Conservation (phyloP, 768 basidiomycete genomes). For the Tulasnella sp. region DNA sequence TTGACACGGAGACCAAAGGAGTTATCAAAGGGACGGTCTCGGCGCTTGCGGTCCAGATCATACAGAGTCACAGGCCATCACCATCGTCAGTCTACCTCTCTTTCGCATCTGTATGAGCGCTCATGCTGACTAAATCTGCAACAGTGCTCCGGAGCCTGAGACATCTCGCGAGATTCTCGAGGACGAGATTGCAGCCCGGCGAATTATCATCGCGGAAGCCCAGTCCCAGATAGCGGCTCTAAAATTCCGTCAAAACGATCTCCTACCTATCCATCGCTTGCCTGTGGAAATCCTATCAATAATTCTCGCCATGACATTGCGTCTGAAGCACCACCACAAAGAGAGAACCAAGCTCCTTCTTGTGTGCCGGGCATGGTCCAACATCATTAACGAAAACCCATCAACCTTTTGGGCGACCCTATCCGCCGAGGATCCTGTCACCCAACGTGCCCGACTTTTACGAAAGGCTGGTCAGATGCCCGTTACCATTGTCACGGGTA, state of each 20-base stretch:
- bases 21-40: neutral
- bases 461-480: too few species aligned
- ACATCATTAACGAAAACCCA: too few species aligned
- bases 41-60: neutral
- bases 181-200: neutral
- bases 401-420: too few species aligned
- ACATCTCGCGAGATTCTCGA: neutral
- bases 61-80: neutral
- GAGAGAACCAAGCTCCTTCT: too few species aligned
- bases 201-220: neutral
- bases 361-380: too few species aligned
- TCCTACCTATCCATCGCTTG: too few species aligned
- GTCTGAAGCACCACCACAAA: too few species aligned
- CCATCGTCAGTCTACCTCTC: neutral
- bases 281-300: too few species aligned
- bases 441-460: too few species aligned
- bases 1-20: neutral
- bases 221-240: neutral
- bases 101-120: neutral
- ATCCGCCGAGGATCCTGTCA: too few species aligned
- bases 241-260: neutral
- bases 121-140: neutral
- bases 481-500: too few species aligned
- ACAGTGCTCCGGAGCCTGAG: neutral
- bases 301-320: too few species aligned